Evolutionary conservation across 768 basidiomycete species (phyloP), one percentile per base, ranked within the genome.

Genomic region (Boletus patriciae): DNA sequence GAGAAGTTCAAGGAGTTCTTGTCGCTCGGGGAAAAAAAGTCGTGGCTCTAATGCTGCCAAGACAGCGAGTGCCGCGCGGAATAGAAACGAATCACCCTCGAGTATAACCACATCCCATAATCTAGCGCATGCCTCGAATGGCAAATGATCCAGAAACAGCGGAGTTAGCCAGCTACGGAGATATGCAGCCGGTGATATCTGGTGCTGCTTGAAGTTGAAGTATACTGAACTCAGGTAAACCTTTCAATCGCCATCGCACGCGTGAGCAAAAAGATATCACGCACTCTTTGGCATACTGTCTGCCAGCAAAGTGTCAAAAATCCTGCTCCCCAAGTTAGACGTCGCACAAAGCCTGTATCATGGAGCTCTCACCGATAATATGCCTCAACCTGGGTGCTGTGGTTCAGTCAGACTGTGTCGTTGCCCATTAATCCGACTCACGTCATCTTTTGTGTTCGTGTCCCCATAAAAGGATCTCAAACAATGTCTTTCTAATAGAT

Each of bases 151-250:
- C 37, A 92, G 72, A 69, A 93, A 96, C 16, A 94, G 74, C 0
- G 93, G 84, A 31, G 88, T 65, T 27, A 96, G 64, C 94, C 94
- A 96, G 55, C 86, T 85, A 0, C 80, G 83, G 16, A 96, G 77
- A 75, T 95, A 96, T n/a, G 85, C 80, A 3, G 85, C 76, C 2
- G 94, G 93, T 1, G 92, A 88, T 65, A 96, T 83, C 60, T 94
- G 91, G 68, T 94, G 91, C 64, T 94, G 91, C 69, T 94, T 93
- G 74, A 95, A 94, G 74, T 94, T 94, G 75, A 93, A 91, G 70
- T 93, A 94, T 59, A 96, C 92, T 94, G 46, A 15, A 15, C 53
- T 31, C 46, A 37, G 33, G 52, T 16, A 49, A 49, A 56, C 33
- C 6, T 21, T 25, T 59, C 38, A 44, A 27, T 38, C 18, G 18